These are phyloP conservation scores for Epichloe gansuensis DNA, from an alignment of 2,329 filamentous ascomycete species.

Conservation along the genomic window DNA sequence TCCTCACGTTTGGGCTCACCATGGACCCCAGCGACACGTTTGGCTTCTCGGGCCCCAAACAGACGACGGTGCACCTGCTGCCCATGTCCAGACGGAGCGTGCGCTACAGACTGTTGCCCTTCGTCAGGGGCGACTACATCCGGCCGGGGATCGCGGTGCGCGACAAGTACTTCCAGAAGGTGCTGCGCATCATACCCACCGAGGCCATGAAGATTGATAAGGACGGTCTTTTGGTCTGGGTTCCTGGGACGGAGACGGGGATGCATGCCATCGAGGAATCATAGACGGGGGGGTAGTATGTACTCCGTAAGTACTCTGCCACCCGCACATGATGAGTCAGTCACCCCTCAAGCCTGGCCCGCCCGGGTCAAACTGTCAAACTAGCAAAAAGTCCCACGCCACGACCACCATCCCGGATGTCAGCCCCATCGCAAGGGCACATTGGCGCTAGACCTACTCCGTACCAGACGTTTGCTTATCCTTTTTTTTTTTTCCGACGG, in stretches of 20 bases:
- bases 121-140: slow-evolving; percentile 54
- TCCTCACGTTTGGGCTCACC: slow-evolving; percentile 78
- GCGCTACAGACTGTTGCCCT: slow-evolving; percentile 62
- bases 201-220: slow-evolving; percentile 56
- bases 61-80: slow-evolving; percentile 64
- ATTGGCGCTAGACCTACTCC: no score
- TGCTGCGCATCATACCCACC: slow-evolving; percentile 66
- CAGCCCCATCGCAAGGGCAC: no score
- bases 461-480: no score
- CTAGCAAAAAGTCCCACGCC: no score
- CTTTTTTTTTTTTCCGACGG: no score
- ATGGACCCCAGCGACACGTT: slow-evolving; percentile 93
- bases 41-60: slow-evolving; percentile 82
- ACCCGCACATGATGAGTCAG: no score
- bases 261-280: no score
- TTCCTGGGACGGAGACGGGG: slow-evolving; percentile 23
- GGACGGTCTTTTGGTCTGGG: slow-evolving; percentile 51
- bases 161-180: slow-evolving; percentile 90
- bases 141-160: slow-evolving; percentile 62
- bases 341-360: no score
- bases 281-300: no score
- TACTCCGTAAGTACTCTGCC: no score
- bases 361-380: no score
- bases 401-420: no score
- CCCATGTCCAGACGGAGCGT: slow-evolving; percentile 65